These are phyloP conservation scores for Backusella parvicylindrica DNA, from an alignment of 192 early-diverging fungal genomes.

Conservation along the genomic window DNA sequence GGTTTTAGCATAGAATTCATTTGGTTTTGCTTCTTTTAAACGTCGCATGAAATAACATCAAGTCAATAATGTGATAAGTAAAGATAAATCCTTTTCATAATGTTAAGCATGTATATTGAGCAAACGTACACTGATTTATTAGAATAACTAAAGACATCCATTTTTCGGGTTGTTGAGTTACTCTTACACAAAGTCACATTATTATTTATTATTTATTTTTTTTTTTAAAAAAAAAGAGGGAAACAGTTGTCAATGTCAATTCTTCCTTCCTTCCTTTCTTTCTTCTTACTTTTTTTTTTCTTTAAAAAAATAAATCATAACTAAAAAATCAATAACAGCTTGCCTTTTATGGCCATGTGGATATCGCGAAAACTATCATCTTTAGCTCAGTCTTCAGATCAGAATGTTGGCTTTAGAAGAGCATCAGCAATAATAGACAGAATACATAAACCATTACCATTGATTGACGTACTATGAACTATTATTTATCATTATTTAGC, in stretches of 20 bases:
- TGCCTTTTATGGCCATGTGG: constrained; percentile 13
- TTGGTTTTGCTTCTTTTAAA: neutral
- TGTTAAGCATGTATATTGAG: neutral
- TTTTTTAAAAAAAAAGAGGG: neutral
- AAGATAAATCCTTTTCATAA: neutral
- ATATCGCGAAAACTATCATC: constrained; percentile 11
- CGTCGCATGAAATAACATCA: neutral
- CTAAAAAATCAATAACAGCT: neutral
- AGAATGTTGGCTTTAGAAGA: neutral
- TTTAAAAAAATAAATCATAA: neutral
- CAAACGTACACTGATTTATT: neutral
- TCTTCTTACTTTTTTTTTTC: neutral
- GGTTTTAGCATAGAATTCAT: neutral
- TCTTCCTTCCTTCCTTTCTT: neutral
- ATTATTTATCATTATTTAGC: neutral
- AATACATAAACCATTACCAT: constrained; percentile 9
- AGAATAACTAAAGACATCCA: neutral
- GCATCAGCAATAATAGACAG: neutral
- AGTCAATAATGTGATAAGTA: neutral
- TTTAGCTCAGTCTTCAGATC: neutral
- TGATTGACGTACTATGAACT: neutral
- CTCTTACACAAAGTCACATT: neutral
- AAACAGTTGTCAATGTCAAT: neutral
- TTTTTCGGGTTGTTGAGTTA: neutral
- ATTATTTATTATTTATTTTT: neutral